Base-by-base conservation (phyloP, 176 grass and related monocot genomes). In the Cymbopogon citratus region DNA sequence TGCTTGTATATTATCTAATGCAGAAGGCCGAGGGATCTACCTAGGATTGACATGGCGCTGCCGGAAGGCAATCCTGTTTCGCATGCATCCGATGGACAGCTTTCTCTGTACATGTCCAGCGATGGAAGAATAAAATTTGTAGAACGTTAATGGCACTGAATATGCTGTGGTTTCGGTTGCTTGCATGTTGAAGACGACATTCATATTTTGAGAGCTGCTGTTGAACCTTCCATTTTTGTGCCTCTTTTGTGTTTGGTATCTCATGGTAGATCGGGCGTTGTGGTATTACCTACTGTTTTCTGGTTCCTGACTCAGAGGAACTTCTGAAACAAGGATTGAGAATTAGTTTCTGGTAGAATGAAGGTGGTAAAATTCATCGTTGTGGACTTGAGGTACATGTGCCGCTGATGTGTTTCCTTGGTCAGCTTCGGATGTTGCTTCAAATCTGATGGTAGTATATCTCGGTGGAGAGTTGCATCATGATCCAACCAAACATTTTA, bases 21-120 rank as follows among this genome's bases (percentile, higher is more conserved):
- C 87, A 89, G 87, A 89, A 88, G 16, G 28, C 79, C 0, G 85
- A 82, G 40, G 54, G 85, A 71, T 77, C 79, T 34, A 71, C 25
- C 31, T 77, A 82, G 54, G 54, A 72, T 19, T 13, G 59, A 46
- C 6, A 9, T 36, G 27, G 15, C 13, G 5, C 29, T 72, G 69
- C 3, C 8, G 44, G 60, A 79, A 74, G 67, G 26, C 29, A 81
- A 34, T 15, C 38, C 25, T 7, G 1, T 67, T 25, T 34, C 19
- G 9, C 33, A 83, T 41, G 80, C 27, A 62, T 73, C 36, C 15
- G 2, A 16, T 45, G 60, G 75, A 48, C 75, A 67, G 2, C 24
- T n/a, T 26, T 84, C 69, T 75, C 48, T 68, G 57, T 72, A 28
- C 59, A 67, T 84, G 75, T 67, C 38, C 28, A 26, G n/a, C 19